Base-by-base conservation (phyloP, 805 yeast genomes). In the Candida maltosa region DNA sequence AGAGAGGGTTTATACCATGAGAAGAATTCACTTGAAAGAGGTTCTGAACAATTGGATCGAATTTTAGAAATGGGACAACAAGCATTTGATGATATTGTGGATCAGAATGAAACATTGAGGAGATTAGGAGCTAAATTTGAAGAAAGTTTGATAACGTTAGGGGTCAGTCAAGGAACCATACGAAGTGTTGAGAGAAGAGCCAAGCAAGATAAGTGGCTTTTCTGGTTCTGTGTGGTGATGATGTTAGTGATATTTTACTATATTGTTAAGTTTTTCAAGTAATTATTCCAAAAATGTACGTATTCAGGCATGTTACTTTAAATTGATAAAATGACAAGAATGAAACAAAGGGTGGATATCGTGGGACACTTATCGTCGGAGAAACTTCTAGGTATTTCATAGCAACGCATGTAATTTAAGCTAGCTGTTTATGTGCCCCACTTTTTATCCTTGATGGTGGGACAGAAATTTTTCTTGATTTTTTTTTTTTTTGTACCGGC, bases 11-110 rank as follows among this genome's bases (percentile, higher is more conserved):
- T 86, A 38, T 66, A 73, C 42, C 76, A 81, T 43, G 97, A 93
- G 50, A 73, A 71, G 29, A 73, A 75, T 29, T 73, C 76, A 6
- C 62, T 84, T 24, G 71, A 73, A 21, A 67, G 85, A 38, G 88
- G 95, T 0, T 79, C 84, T 27, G 79, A 79, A 36, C 95, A 87
- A 54, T 64, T 93, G 41, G 98, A 93, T 54, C 87, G 86, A 45
- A 87, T 93, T 27, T 58, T 93, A 28, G 97, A 86, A 50, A 83
- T 87, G 82, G 97, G 97, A 2, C 77, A 83, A 41, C 73, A 75
- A 32, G 87, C 96, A 2, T 76, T 87, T 45, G 94, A 85, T 33
- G 95, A 89, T 52, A 67, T 93, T 16, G 83, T 84, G 14, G 88
- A 83, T 31, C 97, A 93, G 54, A 86, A 87, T 56, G 83, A 81